Evolutionary conservation across 805 yeast species (phyloP).

Genomic region (Saccharomycopsis selenospora): DNA sequence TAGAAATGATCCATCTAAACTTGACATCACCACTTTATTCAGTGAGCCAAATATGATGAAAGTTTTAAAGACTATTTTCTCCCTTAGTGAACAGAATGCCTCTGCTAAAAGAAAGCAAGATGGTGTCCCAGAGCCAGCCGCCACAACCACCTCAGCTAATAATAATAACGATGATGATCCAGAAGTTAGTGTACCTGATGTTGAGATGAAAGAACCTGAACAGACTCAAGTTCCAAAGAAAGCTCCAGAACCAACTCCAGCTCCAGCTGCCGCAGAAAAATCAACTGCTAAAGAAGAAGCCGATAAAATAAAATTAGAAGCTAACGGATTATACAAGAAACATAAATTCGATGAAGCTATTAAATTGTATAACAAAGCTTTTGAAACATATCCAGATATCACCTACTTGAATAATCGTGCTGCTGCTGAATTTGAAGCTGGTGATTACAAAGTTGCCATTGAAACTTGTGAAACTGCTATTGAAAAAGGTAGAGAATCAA

Average conservation of each 20-base stretch:
- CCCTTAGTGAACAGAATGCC: slow-evolving; percentile 49
- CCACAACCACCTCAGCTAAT: slow-evolving; percentile 29
- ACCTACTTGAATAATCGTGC: slow-evolving; percentile 94
- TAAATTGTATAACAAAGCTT: slow-evolving; percentile 76
- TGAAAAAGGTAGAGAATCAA: slow-evolving; percentile 80
- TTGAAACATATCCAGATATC: slow-evolving; percentile 72
- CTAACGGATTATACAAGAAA: slow-evolving; percentile 78
- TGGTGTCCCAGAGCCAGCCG: slow-evolving; percentile 25
- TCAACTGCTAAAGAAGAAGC: slow-evolving; percentile 43
- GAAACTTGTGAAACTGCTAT: slow-evolving; percentile 74
- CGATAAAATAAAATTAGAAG: slow-evolving; percentile 70
- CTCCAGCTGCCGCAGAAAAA: slow-evolving; percentile 26
- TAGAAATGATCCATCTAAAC: slow-evolving; percentile 67
- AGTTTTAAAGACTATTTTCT: slow-evolving; percentile 77
- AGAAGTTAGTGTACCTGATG: slow-evolving; percentile 13
- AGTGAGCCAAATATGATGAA: slow-evolving; percentile 84
- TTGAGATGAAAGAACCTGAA: slow-evolving; percentile 21
- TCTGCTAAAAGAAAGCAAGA: slow-evolving; percentile 28
- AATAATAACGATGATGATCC: slow-evolving; percentile 27
- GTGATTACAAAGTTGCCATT: slow-evolving; percentile 81
- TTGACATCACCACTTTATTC: slow-evolving; percentile 55
- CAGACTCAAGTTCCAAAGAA: slow-evolving; percentile 25
- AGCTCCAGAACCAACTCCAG: slow-evolving; percentile 22
- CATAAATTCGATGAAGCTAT: slow-evolving; percentile 92
- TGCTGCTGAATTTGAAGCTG: slow-evolving; percentile 96